Evolutionary conservation across 371 early-diverging fungal genomes (phyloP).

Genomic region (Lichtheimia corymbifera): DNA sequence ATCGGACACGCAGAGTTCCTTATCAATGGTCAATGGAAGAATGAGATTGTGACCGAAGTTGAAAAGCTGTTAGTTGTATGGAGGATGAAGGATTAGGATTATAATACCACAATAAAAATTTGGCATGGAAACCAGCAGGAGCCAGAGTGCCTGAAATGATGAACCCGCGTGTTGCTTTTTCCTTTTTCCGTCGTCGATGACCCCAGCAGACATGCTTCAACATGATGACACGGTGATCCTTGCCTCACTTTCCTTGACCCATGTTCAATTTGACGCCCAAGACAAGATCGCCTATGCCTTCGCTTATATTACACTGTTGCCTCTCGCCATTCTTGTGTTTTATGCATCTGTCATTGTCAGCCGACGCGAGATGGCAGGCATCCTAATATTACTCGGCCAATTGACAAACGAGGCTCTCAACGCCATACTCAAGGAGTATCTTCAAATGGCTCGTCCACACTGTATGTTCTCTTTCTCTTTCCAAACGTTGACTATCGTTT

Average conservation of each 20-base stretch:
- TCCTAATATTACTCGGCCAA: conserved; percentile 80
- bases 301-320: conserved; percentile 77
- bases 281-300: conserved; percentile 56
- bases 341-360: conserved; percentile 75
- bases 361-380: conserved; percentile 76
- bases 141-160: too few species aligned
- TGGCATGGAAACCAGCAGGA: too few species aligned
- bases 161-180: too few species aligned
- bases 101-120: too few species aligned
- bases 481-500: background rate
- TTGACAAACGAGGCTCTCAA: conserved; percentile 80
- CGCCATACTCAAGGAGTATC: conserved; percentile 65
- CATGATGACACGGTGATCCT: conserved; percentile 5
- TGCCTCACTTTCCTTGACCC: conserved; percentile 69
- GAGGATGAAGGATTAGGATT: conserved; percentile 23
- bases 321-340: conserved; percentile 78
- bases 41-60: conserved; percentile 24
- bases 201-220: background rate
- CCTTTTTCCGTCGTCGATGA: too few species aligned
- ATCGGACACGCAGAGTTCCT: conserved; percentile 56
- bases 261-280: conserved; percentile 66
- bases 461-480: conserved; percentile 38
- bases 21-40: conserved; percentile 39
- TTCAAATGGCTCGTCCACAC: conserved; percentile 77
- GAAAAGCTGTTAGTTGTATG: conserved; percentile 24